Evolutionary conservation across 2,329 filamentous ascomycete genomes (phyloP).

Genomic region (Paradendryphiella salina): DNA sequence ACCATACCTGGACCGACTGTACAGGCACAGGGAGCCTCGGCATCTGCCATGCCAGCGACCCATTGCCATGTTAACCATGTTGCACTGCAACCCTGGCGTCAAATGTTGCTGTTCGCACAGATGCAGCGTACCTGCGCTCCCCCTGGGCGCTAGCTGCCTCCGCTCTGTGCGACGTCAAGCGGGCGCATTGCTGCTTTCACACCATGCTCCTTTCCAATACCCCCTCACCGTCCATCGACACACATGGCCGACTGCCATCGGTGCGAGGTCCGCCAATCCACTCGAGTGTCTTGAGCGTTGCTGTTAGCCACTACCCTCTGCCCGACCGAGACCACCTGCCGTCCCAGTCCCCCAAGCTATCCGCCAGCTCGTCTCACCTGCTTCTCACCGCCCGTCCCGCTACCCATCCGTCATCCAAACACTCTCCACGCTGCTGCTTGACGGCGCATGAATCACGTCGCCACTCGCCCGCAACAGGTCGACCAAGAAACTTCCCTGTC

Average conservation of each 20-base stretch:
- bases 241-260: constrained; percentile 2
- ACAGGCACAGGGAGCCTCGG: background rate
- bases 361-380: background rate
- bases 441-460: constrained; percentile 22
- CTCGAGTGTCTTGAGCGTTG: background rate
- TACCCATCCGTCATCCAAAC: constrained; percentile 2
- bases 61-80: constrained; percentile 10
- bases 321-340: constrained; percentile 7
- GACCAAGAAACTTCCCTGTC: constrained; percentile 16
- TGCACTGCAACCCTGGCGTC: constrained; percentile 21
- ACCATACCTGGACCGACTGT: background rate
- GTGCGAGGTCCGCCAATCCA: too few species aligned
- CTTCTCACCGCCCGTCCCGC: background rate
- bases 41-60: background rate
- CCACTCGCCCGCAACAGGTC: constrained; percentile 19
- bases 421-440: constrained; percentile 9
- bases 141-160: constrained; percentile 16
- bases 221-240: background rate
- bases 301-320: constrained; percentile 10
- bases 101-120: constrained; percentile 16
- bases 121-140: constrained; percentile 35
- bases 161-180: constrained; percentile 24
- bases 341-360: constrained; percentile 4
- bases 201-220: background rate
- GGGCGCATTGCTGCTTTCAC: constrained; percentile 22